Conservation (phyloP, 2,329 filamentous ascomycete species). For the Epichloe uncinata region DNA sequence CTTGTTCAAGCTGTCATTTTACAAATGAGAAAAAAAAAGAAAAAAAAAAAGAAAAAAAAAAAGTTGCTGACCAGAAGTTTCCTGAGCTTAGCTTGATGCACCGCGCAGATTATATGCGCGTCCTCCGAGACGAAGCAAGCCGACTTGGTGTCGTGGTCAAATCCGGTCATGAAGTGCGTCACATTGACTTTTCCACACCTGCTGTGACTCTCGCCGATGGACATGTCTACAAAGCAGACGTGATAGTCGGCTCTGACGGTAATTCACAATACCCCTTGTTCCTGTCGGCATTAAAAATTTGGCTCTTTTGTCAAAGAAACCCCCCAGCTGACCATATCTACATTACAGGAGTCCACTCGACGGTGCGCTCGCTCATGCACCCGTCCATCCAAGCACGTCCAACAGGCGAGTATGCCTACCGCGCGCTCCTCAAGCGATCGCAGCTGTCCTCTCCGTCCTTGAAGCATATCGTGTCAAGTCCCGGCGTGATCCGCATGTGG, state of each 20-base stretch:
- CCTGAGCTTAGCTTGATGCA: constrained; percentile 4
- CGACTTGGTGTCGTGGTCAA: constrained; percentile 4
- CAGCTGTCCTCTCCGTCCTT: constrained; percentile 1
- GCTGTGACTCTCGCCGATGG: constrained; percentile 4
- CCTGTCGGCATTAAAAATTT: too few relatives aligned
- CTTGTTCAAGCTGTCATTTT: too few relatives aligned
- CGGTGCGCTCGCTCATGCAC: constrained; percentile 5
- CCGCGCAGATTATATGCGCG: constrained; percentile 7
- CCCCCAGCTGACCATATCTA: neutral
- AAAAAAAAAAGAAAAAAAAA: too few relatives aligned
- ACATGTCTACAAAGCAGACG: constrained; percentile 4
- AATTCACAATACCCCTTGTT: neutral
- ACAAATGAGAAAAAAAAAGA: too few relatives aligned
- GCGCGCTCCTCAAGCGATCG: constrained; percentile 1
- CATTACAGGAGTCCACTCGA: constrained; percentile 5
- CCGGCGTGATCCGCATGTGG: constrained; percentile 2
- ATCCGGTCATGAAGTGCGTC: constrained; percentile 4
- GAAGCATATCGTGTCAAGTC: neutral
- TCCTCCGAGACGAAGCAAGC: constrained; percentile 7
- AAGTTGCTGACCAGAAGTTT: neutral
- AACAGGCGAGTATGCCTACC: constrained; percentile 7
- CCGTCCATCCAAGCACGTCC: neutral
- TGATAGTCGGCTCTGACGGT: constrained; percentile 9
- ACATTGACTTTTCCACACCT: constrained; percentile 5
- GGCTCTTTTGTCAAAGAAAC: neutral